Base-by-base conservation (phyloP, 1,284 basidiomycete genomes). In the Mycena sp. region DNA sequence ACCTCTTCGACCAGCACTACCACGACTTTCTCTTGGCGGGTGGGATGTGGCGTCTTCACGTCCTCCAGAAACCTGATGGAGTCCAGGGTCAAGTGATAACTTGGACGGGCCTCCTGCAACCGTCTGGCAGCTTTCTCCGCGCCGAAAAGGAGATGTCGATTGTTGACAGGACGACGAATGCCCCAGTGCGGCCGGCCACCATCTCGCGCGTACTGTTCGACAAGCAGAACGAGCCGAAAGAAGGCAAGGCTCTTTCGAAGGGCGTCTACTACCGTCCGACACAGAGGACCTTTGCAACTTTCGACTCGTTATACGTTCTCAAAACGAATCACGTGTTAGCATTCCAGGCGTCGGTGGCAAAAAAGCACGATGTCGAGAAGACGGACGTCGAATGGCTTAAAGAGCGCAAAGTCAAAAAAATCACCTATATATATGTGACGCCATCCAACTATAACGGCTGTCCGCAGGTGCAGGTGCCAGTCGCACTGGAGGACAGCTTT, bases 361-460 rank as follows among this genome's bases (percentile, higher is more conserved):
- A 10, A 25, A 11, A 17, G 37, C 50, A 40, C n/a, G 50, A 52
- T 41, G 25, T 41, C 6, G 29, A 19, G 11, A n/a, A 16, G 17
- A 21, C n/a, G 25, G 35, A 26, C 37, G 4, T 52, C 23, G 25
- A 40, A 4, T 52, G 50, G 50, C 14, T 52, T 2, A 2, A 6
- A 38, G 16, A 17, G 6, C 50, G 37, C 23, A 26, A 26, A 3
- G 32, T 52, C 50, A 41, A 2, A 11, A 40, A 52, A 40, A 41
- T 52, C 38, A 52, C 37, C 5, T 52, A 52, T 11, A 29, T 52
- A 10, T 52, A 52, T 29, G 50, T 52, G 50, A 28, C 25, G 35
- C 50, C 50, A n/a, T 19, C 6, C 12, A 50, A 46, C 2, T 16
- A 2, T 19, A 29, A 30, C 6, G 45, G 28, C 17, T 30, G 26